A percentile compares a stretch with the other conserved stretches of the same genome.
phyloP scores from a whole-genome alignment of 768 basidiomycete genomes.

The Tremella yokohamensis region DNA sequence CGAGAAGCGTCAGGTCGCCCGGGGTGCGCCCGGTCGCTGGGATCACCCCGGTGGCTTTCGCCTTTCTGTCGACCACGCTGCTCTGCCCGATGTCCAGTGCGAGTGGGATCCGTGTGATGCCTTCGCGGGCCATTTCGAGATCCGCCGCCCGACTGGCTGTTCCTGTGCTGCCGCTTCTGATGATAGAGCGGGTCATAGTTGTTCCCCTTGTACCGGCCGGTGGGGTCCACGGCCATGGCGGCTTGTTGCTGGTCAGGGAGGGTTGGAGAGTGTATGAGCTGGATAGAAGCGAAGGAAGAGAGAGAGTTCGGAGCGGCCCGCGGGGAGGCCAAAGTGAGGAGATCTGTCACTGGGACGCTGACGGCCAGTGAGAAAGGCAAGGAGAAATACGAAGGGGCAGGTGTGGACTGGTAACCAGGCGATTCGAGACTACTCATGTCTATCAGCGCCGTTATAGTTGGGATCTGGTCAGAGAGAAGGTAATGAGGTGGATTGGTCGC shows the following conservation, averaged over 20 bases:
- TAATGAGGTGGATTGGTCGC: no score
- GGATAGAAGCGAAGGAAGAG: not conserved
- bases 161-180: not conserved
- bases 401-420: no score
- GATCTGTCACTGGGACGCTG: not conserved
- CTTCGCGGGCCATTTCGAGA: not conserved
- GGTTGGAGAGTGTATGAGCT: not conserved
- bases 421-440: no score
- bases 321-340: not conserved
- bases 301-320: not conserved
- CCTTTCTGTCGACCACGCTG: not conserved
- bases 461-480: no score
- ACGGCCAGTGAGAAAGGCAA: not conserved
- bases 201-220: slow-evolving; percentile 9
- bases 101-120: not conserved
- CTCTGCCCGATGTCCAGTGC: not conserved
- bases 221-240: not conserved
- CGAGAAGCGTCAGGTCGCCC: not conserved
- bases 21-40: not conserved
- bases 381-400: no score
- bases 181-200: slow-evolving; percentile 14
- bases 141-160: not conserved
- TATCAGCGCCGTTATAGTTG: no score
- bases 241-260: not conserved
- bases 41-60: not conserved